Evolutionary conservation across 768 basidiomycete species (phyloP).

Genomic region (Xerocomus potaroensis): DNA sequence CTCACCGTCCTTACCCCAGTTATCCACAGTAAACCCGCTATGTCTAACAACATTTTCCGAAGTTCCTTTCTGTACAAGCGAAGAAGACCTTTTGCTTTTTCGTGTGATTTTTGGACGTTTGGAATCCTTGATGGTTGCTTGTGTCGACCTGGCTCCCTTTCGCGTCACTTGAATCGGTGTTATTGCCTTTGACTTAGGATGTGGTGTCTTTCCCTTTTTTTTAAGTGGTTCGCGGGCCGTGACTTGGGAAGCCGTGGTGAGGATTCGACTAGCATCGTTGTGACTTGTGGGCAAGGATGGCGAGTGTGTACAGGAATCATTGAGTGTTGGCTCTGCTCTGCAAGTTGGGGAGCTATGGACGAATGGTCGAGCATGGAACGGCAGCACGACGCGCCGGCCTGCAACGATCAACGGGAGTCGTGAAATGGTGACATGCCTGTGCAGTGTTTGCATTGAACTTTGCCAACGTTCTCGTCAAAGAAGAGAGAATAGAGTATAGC

Average conservation of each 20-base stretch:
- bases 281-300: not conserved
- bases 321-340: not conserved
- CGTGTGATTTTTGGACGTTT: constrained; percentile 1
- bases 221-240: not conserved
- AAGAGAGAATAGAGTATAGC: no score
- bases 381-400: constrained; percentile 16
- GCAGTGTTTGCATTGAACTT: constrained; percentile 7
- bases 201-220: constrained; percentile 1
- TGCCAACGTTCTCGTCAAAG: not conserved
- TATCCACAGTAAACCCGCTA: constrained; percentile 10
- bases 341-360: not conserved
- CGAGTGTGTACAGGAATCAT: not conserved
- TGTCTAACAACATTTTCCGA: not conserved
- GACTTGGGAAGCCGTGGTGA: not conserved
- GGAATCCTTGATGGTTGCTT: not conserved
- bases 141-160: constrained; percentile 7
- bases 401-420: constrained; percentile 13
- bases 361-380: constrained; percentile 9
- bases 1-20: constrained; percentile 28
- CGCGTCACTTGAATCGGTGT: not conserved
- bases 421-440: constrained; percentile 1
- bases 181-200: not conserved
- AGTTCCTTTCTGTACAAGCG: not conserved
- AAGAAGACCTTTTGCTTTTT: not conserved
- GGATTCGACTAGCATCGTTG: not conserved